These are phyloP conservation scores for Diaporthe eres DNA, from an alignment of 2,329 filamentous ascomycete species.

Conservation along the genomic window DNA sequence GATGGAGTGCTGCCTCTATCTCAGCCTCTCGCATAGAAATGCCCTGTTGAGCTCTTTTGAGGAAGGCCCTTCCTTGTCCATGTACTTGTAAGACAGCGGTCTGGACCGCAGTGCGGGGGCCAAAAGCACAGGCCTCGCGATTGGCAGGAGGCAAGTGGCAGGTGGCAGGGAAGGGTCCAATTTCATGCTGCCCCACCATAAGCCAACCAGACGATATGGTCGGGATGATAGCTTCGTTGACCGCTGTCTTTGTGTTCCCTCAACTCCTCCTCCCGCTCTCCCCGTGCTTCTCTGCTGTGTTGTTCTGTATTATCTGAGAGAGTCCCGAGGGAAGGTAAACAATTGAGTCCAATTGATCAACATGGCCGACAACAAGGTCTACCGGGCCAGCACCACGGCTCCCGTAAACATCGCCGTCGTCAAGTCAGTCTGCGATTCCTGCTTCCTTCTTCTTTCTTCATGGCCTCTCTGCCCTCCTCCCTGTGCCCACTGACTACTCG, in stretches of 20 bases:
- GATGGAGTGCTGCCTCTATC: background rate
- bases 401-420: conserved; percentile 99
- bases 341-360: conserved; percentile 3
- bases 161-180: conserved; percentile 33
- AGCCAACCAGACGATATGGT: background rate
- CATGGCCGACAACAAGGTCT: conserved; percentile 73
- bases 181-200: conserved; percentile 31
- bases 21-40: background rate
- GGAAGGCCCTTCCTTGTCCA: background rate
- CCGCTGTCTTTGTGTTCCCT: background rate
- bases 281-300: background rate
- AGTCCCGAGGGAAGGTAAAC: background rate
- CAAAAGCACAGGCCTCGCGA: background rate
- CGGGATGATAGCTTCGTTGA: background rate
- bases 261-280: background rate
- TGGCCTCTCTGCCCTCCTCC: background rate
- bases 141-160: background rate
- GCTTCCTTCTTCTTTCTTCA: conserved; percentile 44
- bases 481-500: background rate
- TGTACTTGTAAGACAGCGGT: background rate
- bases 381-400: conserved; percentile 94
- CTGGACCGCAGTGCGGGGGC: background rate
- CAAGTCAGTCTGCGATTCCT: conserved; percentile 70
- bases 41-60: background rate
- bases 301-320: background rate